Evolutionary conservation across 2,329 filamentous ascomycete genomes (phyloP).

Genomic region (Talaromyces piceae): DNA sequence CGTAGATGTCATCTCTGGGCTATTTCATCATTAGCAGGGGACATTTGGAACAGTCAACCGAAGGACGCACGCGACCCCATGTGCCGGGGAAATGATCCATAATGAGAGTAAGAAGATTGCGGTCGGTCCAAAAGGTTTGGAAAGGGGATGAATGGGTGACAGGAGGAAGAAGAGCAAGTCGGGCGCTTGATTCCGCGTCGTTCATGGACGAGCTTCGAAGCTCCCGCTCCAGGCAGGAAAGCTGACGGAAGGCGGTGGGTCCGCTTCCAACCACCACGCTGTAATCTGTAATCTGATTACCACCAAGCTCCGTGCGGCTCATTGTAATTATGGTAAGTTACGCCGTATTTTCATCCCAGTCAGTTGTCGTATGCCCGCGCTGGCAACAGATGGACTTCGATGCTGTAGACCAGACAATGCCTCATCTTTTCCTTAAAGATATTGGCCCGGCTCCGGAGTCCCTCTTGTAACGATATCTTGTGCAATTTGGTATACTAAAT

Average conservation of each 20-base stretch:
- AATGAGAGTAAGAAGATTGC: conserved; percentile 21
- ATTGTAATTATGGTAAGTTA: not conserved
- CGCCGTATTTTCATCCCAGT: too few relatives aligned
- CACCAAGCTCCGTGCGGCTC: conserved; percentile 8
- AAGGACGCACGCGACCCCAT: conserved; percentile 54
- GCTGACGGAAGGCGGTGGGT: conserved; percentile 12
- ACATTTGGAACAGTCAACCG: not conserved
- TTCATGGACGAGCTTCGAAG: conserved; percentile 7
- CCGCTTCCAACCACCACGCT: conserved; percentile 2
- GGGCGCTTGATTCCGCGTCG: not conserved
- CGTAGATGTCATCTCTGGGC: conserved; percentile 97
- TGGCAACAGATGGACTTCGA: too few relatives aligned
- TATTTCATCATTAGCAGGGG: conserved; percentile 41
- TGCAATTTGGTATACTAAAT: too few relatives aligned
- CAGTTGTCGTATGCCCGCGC: too few relatives aligned
- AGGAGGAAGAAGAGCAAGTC: not conserved
- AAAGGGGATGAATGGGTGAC: too few relatives aligned
- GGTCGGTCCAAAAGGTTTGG: too few relatives aligned
- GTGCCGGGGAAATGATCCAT: conserved; percentile 62
- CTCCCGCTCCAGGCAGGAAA: conserved; percentile 10
- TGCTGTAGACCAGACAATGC: too few relatives aligned
- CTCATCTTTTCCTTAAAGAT: too few relatives aligned
- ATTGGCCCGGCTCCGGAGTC: too few relatives aligned
- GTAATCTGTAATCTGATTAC: conserved; percentile 6
- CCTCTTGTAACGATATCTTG: not conserved